Evolutionary conservation across 75 land plant species (phyloP).

Genomic region (Pinus tabuliformis): DNA sequence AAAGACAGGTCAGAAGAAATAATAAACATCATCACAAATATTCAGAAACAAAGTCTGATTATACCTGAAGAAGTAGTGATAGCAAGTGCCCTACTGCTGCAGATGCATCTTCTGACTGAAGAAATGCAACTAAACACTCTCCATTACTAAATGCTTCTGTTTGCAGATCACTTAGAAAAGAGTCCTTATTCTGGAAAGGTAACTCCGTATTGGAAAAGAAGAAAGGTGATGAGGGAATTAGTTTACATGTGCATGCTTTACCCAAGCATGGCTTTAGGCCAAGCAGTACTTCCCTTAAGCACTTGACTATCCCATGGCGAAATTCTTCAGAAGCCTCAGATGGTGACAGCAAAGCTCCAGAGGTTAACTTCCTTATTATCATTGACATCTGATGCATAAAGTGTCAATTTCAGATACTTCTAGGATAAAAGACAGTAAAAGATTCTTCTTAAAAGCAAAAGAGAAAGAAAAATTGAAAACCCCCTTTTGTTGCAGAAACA

Average conservation of each 20-base stretch:
- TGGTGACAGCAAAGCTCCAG: constrained; percentile 78
- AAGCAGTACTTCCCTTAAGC: constrained; percentile 59
- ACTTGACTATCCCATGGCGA: constrained; percentile 79
- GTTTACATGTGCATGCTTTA: constrained; percentile 59
- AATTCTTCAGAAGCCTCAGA: constrained; percentile 93
- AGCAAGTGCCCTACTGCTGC: constrained; percentile 90
- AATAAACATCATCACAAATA: not conserved
- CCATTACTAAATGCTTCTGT: constrained; percentile 15
- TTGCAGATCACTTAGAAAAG: not conserved
- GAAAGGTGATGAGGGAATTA: constrained; percentile 24
- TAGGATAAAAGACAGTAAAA: not conserved
- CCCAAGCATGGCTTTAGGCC: constrained; percentile 42
- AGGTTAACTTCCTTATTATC: constrained; percentile 72
- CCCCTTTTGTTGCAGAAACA: too few relatives aligned
- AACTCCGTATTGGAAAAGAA: constrained; percentile 10
- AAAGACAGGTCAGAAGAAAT: not conserved
- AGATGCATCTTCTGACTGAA: constrained; percentile 74
- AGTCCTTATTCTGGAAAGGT: not conserved
- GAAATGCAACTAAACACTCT: constrained; percentile 66
- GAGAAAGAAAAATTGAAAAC: not conserved
- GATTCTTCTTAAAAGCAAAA: not conserved
- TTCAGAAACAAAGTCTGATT: not conserved
- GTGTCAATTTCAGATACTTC: not conserved
- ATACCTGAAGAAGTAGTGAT: constrained; percentile 84
- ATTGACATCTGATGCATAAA: constrained; percentile 59